A percentile compares a stretch with the other conserved stretches of the same genome.
Evolutionary conservation across 1,284 basidiomycete genomes (phyloP).

Genomic region (Abortiporus biennis): DNA sequence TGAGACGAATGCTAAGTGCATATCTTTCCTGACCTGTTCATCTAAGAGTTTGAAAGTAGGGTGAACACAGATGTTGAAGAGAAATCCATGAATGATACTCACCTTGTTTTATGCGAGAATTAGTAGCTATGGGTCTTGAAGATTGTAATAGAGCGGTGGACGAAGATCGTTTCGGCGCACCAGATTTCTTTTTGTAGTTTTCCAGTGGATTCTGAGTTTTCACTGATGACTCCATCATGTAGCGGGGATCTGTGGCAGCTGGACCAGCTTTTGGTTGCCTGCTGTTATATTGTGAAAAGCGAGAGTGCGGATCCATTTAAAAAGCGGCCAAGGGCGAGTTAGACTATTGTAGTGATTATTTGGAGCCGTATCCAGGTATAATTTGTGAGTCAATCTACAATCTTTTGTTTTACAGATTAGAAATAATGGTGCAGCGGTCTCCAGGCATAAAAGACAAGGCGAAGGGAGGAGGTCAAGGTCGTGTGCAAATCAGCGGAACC

Average conservation of each 20-base stretch:
- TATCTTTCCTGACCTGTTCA: slow-evolving; percentile 70
- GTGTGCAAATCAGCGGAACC: no score
- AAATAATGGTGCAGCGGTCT: no score
- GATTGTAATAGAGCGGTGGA: slow-evolving; percentile 24
- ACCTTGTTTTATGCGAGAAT: slow-evolving; percentile 65
- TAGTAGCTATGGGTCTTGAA: slow-evolving; percentile 64
- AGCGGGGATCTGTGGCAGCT: slow-evolving; percentile 30
- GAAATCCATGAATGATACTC: background rate
- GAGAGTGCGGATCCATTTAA: slow-evolving; percentile 71
- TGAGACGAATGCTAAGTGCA: slow-evolving; percentile 81
- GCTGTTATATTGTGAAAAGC: slow-evolving; percentile 65
- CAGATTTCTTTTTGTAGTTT: slow-evolving; percentile 34
- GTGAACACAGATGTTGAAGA: background rate
- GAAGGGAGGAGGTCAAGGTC: no score
- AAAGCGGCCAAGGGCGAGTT: background rate
- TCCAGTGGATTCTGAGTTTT: slow-evolving; percentile 34
- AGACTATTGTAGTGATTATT: background rate
- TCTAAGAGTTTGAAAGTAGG: slow-evolving; percentile 26
- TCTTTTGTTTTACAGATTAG: no score
- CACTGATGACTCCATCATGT: slow-evolving; percentile 38
- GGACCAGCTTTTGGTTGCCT: slow-evolving; percentile 63
- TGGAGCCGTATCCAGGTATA: no score
- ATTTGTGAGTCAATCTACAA: no score
- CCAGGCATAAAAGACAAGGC: no score
- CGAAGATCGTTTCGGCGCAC: slow-evolving; percentile 26